Percentiles rank a stretch among this genome's conserved stretches.
phyloP scores from a whole-genome alignment of 257 asterid genomes.

The Echium plantagineum region DNA sequence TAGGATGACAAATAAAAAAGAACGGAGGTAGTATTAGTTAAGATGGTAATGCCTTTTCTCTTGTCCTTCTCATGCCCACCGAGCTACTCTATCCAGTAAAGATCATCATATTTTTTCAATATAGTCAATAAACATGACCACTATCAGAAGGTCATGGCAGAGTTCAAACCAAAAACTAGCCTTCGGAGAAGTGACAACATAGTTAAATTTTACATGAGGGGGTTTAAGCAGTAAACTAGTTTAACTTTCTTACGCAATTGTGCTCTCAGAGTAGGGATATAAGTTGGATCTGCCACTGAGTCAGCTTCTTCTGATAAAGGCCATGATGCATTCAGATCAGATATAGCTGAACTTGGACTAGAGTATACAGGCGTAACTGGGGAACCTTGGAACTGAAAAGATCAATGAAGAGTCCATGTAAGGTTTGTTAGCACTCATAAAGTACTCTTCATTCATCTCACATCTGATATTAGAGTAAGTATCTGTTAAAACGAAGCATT shows the following conservation, averaged over 20 bases:
- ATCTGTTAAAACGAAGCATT: background rate
- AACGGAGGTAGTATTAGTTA: too few relatives aligned
- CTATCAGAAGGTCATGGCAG: too few relatives aligned
- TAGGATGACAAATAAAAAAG: too few relatives aligned
- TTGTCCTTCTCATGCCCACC: too few relatives aligned
- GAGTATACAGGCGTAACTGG: conserved; percentile 57
- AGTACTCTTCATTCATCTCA: background rate
- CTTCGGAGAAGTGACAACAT: background rate
- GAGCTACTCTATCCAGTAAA: too few relatives aligned
- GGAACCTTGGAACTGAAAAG: conserved; percentile 42
- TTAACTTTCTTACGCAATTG: conserved; percentile 18
- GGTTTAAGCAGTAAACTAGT: background rate
- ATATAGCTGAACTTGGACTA: conserved; percentile 25
- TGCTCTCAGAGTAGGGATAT: conserved; percentile 14
- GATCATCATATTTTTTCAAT: background rate
- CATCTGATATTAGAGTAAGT: background rate
- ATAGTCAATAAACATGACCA: background rate
- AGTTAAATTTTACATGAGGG: background rate
- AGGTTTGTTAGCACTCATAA: conserved; percentile 9
- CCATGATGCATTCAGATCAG: conserved; percentile 30
- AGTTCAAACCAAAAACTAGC: background rate
- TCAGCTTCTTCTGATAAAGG: conserved; percentile 35
- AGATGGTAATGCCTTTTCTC: too few relatives aligned
- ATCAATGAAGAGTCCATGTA: conserved; percentile 12
- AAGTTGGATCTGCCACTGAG: conserved; percentile 21